phyloP scores from a whole-genome alignment of 306 rosid genomes.

The Vigna reflexopilosa region DNA sequence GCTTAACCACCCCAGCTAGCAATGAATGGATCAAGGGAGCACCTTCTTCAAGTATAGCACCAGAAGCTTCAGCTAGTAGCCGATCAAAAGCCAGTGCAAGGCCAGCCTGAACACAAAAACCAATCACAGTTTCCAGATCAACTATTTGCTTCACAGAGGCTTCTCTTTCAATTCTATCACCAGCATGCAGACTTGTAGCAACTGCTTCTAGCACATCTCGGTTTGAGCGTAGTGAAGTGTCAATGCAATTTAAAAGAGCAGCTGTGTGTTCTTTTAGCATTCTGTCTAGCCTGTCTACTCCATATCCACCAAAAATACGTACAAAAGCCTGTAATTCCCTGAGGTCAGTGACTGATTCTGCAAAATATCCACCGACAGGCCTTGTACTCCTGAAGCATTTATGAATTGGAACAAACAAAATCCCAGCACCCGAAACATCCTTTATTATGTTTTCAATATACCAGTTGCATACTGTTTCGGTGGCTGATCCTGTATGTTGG shows the following conservation, averaged over 20 bases:
- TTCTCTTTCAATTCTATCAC: slow-evolving; percentile 90
- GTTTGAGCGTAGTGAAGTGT: slow-evolving; percentile 86
- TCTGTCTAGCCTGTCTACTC: slow-evolving; percentile 91
- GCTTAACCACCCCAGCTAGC: slow-evolving; percentile 76
- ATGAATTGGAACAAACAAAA: slow-evolving; percentile 89
- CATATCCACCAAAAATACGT: slow-evolving; percentile 93
- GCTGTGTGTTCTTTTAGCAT: slow-evolving; percentile 98
- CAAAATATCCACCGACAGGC: slow-evolving; percentile 99
- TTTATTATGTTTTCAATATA: slow-evolving; percentile 93
- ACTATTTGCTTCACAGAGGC: slow-evolving; percentile 85
- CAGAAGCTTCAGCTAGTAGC: slow-evolving; percentile 89
- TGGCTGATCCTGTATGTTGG: slow-evolving; percentile 90
- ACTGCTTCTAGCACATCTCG: slow-evolving; percentile 87
- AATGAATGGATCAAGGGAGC: slow-evolving; percentile 90
- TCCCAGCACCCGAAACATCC: slow-evolving; percentile 93
- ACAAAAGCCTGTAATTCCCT: slow-evolving; percentile 88
- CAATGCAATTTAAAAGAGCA: slow-evolving; percentile 97
- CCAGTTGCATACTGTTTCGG: slow-evolving; percentile 94
- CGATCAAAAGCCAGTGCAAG: slow-evolving; percentile 86
- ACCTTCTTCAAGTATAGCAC: slow-evolving; percentile 85
- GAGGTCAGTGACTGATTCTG: slow-evolving; percentile 94
- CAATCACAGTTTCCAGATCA: slow-evolving; percentile 86
- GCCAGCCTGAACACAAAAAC: slow-evolving; percentile 95
- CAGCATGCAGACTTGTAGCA: slow-evolving; percentile 86
- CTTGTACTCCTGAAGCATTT: slow-evolving; percentile 96